Percentiles rank a stretch among this genome's conserved stretches.
phyloP scores from a whole-genome alignment of 306 rosid genomes.

The Arachis hypogaea region DNA sequence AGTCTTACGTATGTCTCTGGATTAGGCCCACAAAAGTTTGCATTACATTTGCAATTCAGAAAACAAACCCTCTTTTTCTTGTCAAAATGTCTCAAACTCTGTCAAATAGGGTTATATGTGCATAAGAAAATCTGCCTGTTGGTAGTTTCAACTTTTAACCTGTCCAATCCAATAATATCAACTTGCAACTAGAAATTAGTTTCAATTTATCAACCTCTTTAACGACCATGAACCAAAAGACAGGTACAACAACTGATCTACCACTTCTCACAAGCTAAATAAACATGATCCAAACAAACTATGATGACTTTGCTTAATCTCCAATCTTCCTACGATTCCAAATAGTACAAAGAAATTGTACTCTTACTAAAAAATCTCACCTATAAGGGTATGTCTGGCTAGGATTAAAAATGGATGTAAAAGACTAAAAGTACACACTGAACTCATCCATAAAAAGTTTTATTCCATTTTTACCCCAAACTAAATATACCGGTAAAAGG shows the following conservation, averaged over 20 bases:
- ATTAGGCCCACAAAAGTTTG: too few species aligned
- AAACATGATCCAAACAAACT: conserved; percentile 39
- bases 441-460: too few species aligned
- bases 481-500: background rate
- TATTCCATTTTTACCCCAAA: too few species aligned
- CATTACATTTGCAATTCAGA: too few species aligned
- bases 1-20: too few species aligned
- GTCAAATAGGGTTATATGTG: background rate
- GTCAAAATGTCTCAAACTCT: background rate
- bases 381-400: conserved; percentile 2
- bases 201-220: background rate
- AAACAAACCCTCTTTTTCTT: too few species aligned
- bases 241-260: background rate
- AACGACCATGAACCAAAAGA: conserved; percentile 15
- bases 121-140: background rate
- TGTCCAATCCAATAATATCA: background rate
- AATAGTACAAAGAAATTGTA: conserved; percentile 35
- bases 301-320: conserved; percentile 19
- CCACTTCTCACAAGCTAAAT: conserved; percentile 39
- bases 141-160: background rate
- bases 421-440: too few species aligned
- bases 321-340: conserved; percentile 29
- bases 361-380: conserved; percentile 39
- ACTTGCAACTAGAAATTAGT: conserved; percentile 1
- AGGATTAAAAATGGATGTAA: too few species aligned